Evolutionary conservation across 2,329 filamentous ascomycete genomes (phyloP), one percentile per base, ranked within the genome.

Genomic region (Dryadomyces quercivorus): DNA sequence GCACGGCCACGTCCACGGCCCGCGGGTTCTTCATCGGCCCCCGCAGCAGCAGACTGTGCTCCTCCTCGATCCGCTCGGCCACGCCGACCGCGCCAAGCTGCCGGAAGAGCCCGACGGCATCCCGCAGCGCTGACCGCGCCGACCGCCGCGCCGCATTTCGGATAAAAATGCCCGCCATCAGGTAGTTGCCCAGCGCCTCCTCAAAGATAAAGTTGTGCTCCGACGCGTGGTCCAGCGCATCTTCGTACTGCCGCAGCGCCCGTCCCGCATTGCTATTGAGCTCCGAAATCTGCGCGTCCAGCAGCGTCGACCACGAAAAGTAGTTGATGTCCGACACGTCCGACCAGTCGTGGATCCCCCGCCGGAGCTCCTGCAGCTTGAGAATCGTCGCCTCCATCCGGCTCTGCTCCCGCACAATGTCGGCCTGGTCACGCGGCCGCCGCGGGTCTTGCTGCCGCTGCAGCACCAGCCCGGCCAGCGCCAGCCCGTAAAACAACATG

Each of bases 131-230:
- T n/a, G 81, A 77, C 53, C 83, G 77, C 26, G 86, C 87, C 40
- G 85, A 84, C 57, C 87, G 72, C 43, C 80, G 75, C 3, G 85
- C 82, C 13, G 78, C 77, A 58, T 77, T 75, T 15, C 86, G 75
- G 53, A 87, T 72, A 58, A 89, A 80, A 63, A 82, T 84, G 10
- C 84, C 84, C 1, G 82, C 85, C 70, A 90, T 85, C 34, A 90
- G 72, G 63, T 88, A 86, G 62, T 86, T 85, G 16, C 81, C 80
- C 1, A 89, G 72, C 0, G 84, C 86, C 65, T 90, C 85, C 57
- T 91, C 86, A 51, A 89, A 77, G 2, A 77, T 63, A 58, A 86
- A 85, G 46, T 75, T 75, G 60, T 88, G 76, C 54, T 85, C 75
- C 20, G 85, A 75, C 13, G 84, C 80, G 62, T 90, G 86, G 61